Base-by-base conservation (phyloP, 176 grass and related monocot genomes). In the Elaeis guineensis region DNA sequence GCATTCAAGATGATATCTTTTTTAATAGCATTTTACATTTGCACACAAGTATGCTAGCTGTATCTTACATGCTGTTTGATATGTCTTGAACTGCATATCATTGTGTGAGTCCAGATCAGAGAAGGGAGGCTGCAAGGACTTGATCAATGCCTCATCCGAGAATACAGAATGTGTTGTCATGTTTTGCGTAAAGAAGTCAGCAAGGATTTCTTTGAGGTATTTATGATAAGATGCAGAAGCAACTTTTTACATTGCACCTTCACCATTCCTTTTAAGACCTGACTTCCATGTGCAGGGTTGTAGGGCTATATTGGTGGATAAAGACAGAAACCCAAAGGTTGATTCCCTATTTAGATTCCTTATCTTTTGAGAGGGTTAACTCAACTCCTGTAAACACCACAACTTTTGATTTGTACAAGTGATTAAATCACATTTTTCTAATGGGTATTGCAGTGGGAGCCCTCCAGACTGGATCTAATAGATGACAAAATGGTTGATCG, bases 111-210 rank as follows among this genome's bases (percentile, higher is more conserved):
- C 51, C 73, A 97, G 93, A 97, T 97, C 80, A 88, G 93, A 77
- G 70, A 89, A 83, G 93, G 92, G 19, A 77, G 93, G 57, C 52
- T 65, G 9, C 83, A 91, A 70, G 82, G 74, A 70, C 25, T 91
- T 58, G 87, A 84, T 1, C 85, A 97, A 63, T 97, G 92, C 68
- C 73, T 97, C 35, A 78, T 53, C 39, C 73, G 84, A 82, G 93
- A 97, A 59, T 97, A 97, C 67, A 87, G 93, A 78, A 82, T 91
- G 84, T 78, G 80, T 77, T 89, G 87, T 55, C 87, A 88, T 76
- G 84, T 97, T 66, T 83, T 97, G 72, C 78, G 87, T 3, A 85
- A 89, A 73, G 93, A 89, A 76, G 80, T 87, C 25, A 97, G 87
- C 54, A 91, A 76, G 55, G 93, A 97, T 70, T 91, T 91, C 61